Conservation (phyloP, 2,329 filamentous ascomycete genomes). For the Pseudogymnoascus sp. region DNA sequence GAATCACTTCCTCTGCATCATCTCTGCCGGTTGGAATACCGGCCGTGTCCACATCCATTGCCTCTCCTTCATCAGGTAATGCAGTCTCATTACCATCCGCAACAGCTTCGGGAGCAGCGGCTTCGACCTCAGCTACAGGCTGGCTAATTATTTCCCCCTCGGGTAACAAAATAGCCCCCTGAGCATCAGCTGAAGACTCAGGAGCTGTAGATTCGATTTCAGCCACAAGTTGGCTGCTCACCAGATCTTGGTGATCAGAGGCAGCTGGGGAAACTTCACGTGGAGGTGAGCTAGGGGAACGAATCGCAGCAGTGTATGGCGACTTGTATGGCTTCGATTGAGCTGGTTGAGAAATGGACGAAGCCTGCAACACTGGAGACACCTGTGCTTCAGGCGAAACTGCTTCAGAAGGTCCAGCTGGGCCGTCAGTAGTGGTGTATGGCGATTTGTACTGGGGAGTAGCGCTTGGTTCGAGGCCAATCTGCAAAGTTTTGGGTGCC, state of each 20-base stretch:
- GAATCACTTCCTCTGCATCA: not conserved
- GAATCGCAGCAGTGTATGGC: constrained; percentile 10
- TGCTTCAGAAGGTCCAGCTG: not conserved
- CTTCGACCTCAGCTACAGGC: constrained; percentile 18
- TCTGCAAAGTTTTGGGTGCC: not conserved
- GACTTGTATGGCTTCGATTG: constrained; percentile 10
- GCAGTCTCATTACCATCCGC: constrained; percentile 21
- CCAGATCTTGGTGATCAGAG: constrained; percentile 18
- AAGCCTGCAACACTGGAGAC: not conserved
- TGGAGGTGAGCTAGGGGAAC: constrained; percentile 5
- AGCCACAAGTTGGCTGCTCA: constrained; percentile 26
- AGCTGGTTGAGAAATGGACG: not conserved
- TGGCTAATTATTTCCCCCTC: constrained; percentile 11
- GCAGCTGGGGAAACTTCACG: constrained; percentile 18
- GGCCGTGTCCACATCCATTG: constrained; percentile 25
- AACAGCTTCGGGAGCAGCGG: constrained; percentile 14
- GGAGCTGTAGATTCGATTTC: constrained; percentile 17
- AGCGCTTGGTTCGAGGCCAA: not conserved
- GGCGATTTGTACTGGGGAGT: constrained; percentile 11
- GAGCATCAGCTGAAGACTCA: not conserved
- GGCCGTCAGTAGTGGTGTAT: not conserved
- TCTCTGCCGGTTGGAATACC: not conserved
- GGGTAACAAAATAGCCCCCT: not conserved
- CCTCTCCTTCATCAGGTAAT: constrained; percentile 22
- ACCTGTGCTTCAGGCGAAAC: not conserved